Evolutionary conservation across 441 rosid genomes (phyloP), one percentile per base, ranked within the genome.

Genomic region (Kokia cookei): DNA sequence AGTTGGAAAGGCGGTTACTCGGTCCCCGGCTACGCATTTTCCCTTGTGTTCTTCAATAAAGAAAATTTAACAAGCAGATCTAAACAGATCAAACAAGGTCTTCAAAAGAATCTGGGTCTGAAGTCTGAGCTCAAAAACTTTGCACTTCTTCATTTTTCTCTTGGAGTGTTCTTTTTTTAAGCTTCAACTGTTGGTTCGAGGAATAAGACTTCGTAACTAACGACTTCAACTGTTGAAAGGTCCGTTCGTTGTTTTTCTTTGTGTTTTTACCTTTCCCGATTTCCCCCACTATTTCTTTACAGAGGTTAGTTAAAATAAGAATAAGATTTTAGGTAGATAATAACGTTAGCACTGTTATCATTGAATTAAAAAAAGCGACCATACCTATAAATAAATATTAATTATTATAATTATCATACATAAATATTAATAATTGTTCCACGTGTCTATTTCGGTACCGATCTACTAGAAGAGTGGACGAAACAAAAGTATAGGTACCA

Each of bases 11-110:
- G 7, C 43, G 43, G 43, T 40, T 55, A 22, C 29, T 55, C 29
- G 32, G 77, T 59, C 79, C 82, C 65, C 83, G 82, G 84, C 83
- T 69, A 50, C 74, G 79, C 88, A 86, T 84, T 75, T 78, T 35
- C 29, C 73, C 78, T 59, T 9, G 12, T 8, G 15, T 3, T 13
- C 19, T 5, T 17, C 43, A 40, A 40, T 29, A 17, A n/a, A 13
- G 5, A 50, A 50, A 71, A 59, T 15, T 47, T 32, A 32, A 11
- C 48, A 72, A 48, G 27, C 48, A 61, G 75, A 48, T 72, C 75
- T 19, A 55, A 50, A 55, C 14, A 55, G 29, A 55, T 55, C 61
- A 55, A 55, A 55, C 61, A 22, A 55, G 14, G 61, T 10, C 29
- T 55, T 12, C 10, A 55, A 55, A 19, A 55, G 27, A 55, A 55